phyloP scores from a whole-genome alignment of 1,284 basidiomycete species.

The Fomitopsis palustris region DNA sequence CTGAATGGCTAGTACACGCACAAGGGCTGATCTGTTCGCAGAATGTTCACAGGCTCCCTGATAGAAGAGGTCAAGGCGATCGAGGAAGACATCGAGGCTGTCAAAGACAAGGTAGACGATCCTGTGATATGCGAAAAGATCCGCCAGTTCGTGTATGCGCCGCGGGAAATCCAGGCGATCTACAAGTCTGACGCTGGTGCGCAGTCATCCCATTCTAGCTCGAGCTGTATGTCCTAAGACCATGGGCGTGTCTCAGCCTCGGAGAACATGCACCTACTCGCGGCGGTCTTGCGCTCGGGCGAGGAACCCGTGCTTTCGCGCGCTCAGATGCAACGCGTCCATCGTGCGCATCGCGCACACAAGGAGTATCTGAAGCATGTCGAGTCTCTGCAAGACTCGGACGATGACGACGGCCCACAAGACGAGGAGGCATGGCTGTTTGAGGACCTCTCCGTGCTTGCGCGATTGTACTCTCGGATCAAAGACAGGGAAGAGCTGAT shows the following conservation, averaged over 20 bases:
- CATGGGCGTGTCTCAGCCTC: slow-evolving; percentile 46
- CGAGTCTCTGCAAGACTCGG: slow-evolving; percentile 72
- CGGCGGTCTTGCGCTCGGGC: slow-evolving; percentile 78
- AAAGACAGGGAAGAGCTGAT: slow-evolving; percentile 93
- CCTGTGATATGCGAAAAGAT: slow-evolving; percentile 87
- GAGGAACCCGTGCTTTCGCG: slow-evolving; percentile 75
- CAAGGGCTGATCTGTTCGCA: slow-evolving; percentile 25
- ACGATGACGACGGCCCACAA: slow-evolving; percentile 88
- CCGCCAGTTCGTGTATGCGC: slow-evolving; percentile 81
- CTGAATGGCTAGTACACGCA: background rate
- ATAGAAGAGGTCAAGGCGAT: slow-evolving; percentile 86
- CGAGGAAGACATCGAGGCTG: slow-evolving; percentile 82
- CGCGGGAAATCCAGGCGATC: slow-evolving; percentile 83
- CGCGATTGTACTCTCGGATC: slow-evolving; percentile 75
- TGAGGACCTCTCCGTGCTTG: slow-evolving; percentile 82
- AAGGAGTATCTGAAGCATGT: slow-evolving; percentile 64
- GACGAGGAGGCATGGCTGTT: slow-evolving; percentile 95
- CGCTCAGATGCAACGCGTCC: slow-evolving; percentile 75
- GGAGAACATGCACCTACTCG: slow-evolving; percentile 80
- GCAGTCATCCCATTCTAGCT: slow-evolving; percentile 16
- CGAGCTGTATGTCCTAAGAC: too few species aligned
- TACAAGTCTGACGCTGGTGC: slow-evolving; percentile 77
- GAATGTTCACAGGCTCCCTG: slow-evolving; percentile 93
- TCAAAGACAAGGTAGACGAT: slow-evolving; percentile 89
- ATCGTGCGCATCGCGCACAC: slow-evolving; percentile 76